phyloP scores from a whole-genome alignment of 1,139 yeast species.

The Suhomyces bolitotheri region DNA sequence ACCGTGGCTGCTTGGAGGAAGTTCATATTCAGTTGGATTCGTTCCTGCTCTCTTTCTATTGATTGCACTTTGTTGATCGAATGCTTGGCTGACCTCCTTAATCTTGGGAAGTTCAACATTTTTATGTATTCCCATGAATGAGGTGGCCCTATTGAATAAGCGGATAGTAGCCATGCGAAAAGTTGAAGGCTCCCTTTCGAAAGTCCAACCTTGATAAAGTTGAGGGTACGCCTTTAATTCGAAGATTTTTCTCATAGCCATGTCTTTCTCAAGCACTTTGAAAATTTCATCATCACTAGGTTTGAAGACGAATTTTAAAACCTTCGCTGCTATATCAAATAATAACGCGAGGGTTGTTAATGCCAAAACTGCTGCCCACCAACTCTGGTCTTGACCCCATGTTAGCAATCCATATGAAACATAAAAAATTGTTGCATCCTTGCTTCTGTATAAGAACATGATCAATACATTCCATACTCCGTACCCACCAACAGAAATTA shows the following conservation, averaged over 20 bases:
- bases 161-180: conserved; percentile 17
- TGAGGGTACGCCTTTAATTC: conserved; percentile 75
- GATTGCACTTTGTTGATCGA: conserved; percentile 21
- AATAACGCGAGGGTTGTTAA: conserved; percentile 58
- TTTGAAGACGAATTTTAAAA: conserved; percentile 52
- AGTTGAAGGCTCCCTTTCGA: conserved; percentile 47
- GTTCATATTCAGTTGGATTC: conserved; percentile 42
- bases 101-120: conserved; percentile 3
- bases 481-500: conserved; percentile 86
- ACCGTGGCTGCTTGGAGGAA: conserved; percentile 54
- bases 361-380: conserved; percentile 79
- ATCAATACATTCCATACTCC: conserved; percentile 80
- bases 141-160: conserved; percentile 13
- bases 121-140: conserved; percentile 4
- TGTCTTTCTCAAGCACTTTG: conserved; percentile 72
- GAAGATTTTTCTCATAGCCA: conserved; percentile 63
- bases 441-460: conserved; percentile 62
- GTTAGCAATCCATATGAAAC: conserved; percentile 69
- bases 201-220: conserved; percentile 79
- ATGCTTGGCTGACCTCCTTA: neutral
- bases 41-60: conserved; percentile 55
- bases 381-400: conserved; percentile 77
- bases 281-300: conserved; percentile 82
- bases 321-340: conserved; percentile 64
- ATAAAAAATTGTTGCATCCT: conserved; percentile 64